Evolutionary conservation across 805 yeast genomes (phyloP), one percentile per base, ranked within the genome.

Genomic region (Metschnikowia arizonensis): DNA sequence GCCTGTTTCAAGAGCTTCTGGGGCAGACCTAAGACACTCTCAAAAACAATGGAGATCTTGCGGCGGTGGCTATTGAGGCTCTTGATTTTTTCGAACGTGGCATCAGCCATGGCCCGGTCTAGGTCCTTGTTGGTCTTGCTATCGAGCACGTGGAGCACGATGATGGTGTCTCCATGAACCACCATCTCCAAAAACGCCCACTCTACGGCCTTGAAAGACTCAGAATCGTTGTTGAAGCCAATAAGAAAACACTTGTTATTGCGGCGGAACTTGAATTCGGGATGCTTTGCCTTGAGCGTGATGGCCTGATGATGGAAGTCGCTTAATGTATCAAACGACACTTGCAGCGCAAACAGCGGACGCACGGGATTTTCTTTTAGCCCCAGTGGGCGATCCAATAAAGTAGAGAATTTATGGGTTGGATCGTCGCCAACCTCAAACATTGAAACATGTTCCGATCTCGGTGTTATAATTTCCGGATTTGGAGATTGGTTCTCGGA

Each of bases 181-280:
- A 68, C 61, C 67, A 72, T 62, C 50, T 72, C 74, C 47, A 69
- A 73, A 52, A 72, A 66, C 25, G 70, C 57, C 76, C 76, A 72
- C 44, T 67, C 69, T 18, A 70, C 65, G 4, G 76, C 75, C 44
- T 58, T 61, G 31, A 64, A 48, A 9, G 73, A 66, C 49, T 67
- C 74, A 11, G 50, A 36, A 47, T 68, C 74, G 36, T 61, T 55
- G 52, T 66, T 67, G 56, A 58, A 72, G 3, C 75, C 76, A 3
- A 67, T 56, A 35, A 72, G 60, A 40, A 59, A 66, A 12, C 74
- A 68, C 51, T 71, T 72, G 56, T 72, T 72, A 51, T 70, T 71
- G 40, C 76, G 57, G 46, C 76, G 62, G 50, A 72, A 72, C 47
- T 61, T 66, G 57, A 69, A 72, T 28, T 67, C 62, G 9, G 74